Percentiles rank a stretch among this genome's conserved stretches.
Evolutionary conservation across 1,139 yeast genomes (phyloP).

Genomic region (Hansenula anomala): DNA sequence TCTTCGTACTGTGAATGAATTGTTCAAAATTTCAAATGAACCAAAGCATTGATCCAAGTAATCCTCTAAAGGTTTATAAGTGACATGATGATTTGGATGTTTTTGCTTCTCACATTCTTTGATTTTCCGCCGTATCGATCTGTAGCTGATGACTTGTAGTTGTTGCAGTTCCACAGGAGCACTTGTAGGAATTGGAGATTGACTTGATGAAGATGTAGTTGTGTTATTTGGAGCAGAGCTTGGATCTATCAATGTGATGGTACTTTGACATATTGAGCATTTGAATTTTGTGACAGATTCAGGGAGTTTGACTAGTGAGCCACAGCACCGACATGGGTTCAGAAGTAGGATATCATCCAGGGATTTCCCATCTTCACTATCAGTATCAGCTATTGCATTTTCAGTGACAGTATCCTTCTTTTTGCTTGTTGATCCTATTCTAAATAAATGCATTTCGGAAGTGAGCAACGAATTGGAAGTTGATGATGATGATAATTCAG

Average conservation of each 20-base stretch:
- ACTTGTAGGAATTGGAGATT: too few species aligned
- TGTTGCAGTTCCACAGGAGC: too few species aligned
- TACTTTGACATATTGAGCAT: constrained; percentile 55
- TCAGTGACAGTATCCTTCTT: too few species aligned
- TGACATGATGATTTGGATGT: constrained; percentile 28
- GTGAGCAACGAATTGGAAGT: too few species aligned
- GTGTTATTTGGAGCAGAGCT: too few species aligned
- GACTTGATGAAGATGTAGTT: too few species aligned
- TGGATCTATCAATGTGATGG: constrained; percentile 12
- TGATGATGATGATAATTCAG: too few species aligned
- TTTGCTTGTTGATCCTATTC: too few species aligned
- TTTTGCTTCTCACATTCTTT: constrained; percentile 11
- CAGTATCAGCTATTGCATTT: too few species aligned
- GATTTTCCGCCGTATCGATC: neutral
- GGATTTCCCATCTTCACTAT: too few species aligned
- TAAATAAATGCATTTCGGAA: too few species aligned
- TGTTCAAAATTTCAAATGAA: constrained; percentile 37
- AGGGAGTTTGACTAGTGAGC: constrained; percentile 49
- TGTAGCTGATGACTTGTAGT: neutral
- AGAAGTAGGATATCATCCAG: too few species aligned
- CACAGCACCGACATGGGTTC: constrained; percentile 51
- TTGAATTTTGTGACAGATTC: constrained; percentile 40
- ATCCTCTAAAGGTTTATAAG: constrained; percentile 45
- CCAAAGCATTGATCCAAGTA: constrained; percentile 40
- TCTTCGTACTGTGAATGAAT: constrained; percentile 39